Evolutionary conservation across 176 grass and related monocot genomes (phyloP).

Genomic region (Alloteropsis semialata): DNA sequence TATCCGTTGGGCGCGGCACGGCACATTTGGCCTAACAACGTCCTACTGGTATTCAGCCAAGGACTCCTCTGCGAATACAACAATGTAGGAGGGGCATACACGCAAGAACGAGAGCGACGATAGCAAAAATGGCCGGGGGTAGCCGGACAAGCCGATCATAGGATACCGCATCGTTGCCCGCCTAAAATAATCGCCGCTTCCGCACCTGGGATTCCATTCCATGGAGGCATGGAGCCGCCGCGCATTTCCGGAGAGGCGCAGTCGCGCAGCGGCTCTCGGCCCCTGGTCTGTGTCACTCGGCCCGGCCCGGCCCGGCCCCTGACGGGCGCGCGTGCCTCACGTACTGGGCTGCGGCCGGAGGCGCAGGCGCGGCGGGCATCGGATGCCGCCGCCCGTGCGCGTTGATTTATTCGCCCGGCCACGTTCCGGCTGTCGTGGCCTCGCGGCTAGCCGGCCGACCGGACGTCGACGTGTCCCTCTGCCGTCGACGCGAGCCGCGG

Average conservation of each 20-base stretch:
- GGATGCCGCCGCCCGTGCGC: constrained; percentile 46
- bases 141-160: constrained; percentile 47
- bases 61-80: background rate
- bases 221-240: constrained; percentile 10
- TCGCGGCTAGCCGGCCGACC: background rate
- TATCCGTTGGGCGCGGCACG: background rate
- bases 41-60: background rate
- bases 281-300: too few relatives aligned
- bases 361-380: background rate
- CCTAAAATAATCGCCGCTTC: constrained; percentile 23
- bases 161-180: constrained; percentile 39
- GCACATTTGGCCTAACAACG: background rate
- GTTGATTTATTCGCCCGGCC: constrained; percentile 6
- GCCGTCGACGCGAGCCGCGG: background rate
- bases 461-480: constrained; percentile 23
- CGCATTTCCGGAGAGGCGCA: constrained; percentile 25
- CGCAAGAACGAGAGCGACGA: background rate
- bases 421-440: constrained; percentile 28
- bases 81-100: fast-evolving
- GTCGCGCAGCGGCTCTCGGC: too few relatives aligned
- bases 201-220: constrained; percentile 58
- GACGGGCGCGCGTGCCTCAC: constrained; percentile 18
- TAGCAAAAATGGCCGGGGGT: background rate
- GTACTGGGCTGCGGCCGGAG: constrained; percentile 3
- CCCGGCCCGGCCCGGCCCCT: too few relatives aligned